Conservation (phyloP, 495 filamentous ascomycete genomes). For the Pyronema domesticum region DNA sequence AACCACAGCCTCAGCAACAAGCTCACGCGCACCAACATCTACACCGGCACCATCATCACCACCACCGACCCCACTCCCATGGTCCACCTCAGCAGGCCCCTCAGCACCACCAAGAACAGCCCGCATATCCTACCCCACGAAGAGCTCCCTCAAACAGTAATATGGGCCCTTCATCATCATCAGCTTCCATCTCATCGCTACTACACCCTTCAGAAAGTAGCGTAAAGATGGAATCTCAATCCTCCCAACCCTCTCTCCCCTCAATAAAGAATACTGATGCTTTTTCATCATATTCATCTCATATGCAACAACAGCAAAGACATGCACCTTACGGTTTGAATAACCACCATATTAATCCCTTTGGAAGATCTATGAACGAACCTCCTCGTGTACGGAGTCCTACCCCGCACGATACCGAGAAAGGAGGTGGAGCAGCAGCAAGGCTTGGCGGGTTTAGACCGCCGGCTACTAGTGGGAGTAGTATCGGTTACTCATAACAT, state of each 20-base stretch:
- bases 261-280: neutral
- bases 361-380: neutral
- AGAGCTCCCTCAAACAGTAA: neutral
- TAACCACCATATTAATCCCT: neutral
- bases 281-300: neutral
- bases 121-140: neutral
- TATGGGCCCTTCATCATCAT: neutral
- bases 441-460: neutral
- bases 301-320: neutral
- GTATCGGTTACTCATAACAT: neutral
- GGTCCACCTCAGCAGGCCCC: neutral
- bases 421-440: neutral
- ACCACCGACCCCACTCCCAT: constrained; percentile 1
- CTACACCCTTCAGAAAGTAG: neutral
- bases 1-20: constrained; percentile 1
- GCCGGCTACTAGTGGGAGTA: neutral
- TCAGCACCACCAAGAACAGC: constrained; percentile 1
- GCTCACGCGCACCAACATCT: constrained; percentile 20
- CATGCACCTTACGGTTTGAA: neutral
- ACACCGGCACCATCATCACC: constrained; percentile 24
- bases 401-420: neutral
- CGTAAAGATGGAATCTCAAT: neutral
- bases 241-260: neutral
- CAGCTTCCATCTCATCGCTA: neutral
- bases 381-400: neutral